A percentile compares a stretch with the other conserved stretches of the same genome.
Conservation (phyloP, 2,329 filamentous ascomycete species). For the Exophiala lecanii-corni region DNA sequence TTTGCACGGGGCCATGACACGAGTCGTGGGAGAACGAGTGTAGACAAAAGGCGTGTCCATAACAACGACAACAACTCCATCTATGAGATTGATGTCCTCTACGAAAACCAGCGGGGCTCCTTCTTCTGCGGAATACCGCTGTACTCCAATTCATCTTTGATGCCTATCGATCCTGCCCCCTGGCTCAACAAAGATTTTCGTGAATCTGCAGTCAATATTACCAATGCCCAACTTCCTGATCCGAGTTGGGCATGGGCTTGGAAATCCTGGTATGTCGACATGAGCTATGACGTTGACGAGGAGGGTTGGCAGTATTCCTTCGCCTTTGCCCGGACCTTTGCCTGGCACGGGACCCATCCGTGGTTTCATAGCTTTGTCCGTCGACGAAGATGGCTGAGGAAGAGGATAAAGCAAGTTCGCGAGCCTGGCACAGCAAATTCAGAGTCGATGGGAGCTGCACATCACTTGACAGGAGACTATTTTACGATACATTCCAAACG, state of each 20-base stretch:
- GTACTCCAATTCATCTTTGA: constrained; percentile 81
- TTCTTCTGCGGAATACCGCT: constrained; percentile 84
- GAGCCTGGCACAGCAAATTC: constrained; percentile 30
- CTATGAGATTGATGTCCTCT: constrained; percentile 73
- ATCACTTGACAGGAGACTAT: constrained; percentile 71
- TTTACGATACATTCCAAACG: constrained; percentile 67
- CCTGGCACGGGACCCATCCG: constrained; percentile 81
- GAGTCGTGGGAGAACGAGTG: constrained; percentile 7
- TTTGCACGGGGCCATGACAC: constrained; percentile 9
- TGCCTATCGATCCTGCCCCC: constrained; percentile 76
- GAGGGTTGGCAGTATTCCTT: constrained; percentile 97
- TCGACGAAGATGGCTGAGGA: constrained; percentile 79
- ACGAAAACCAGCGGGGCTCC: constrained; percentile 89
- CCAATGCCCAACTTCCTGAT: constrained; percentile 87
- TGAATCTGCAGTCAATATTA: constrained; percentile 63
- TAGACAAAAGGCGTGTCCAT: constrained; percentile 8
- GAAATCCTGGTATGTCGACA: constrained; percentile 68
- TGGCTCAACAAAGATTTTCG: constrained; percentile 70
- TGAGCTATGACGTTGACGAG: constrained; percentile 77
- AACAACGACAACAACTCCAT: constrained; percentile 24
- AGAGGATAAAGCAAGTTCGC: constrained; percentile 61
- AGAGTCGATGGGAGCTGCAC: constrained; percentile 45
- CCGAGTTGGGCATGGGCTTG: constrained; percentile 90
- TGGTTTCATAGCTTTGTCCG: constrained; percentile 98
- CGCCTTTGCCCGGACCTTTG: constrained; percentile 67